Percentiles rank a stretch among this genome's conserved stretches.
Evolutionary conservation across 2,329 filamentous ascomycete species (phyloP).

Genomic region (Amylocarpus encephaloides): DNA sequence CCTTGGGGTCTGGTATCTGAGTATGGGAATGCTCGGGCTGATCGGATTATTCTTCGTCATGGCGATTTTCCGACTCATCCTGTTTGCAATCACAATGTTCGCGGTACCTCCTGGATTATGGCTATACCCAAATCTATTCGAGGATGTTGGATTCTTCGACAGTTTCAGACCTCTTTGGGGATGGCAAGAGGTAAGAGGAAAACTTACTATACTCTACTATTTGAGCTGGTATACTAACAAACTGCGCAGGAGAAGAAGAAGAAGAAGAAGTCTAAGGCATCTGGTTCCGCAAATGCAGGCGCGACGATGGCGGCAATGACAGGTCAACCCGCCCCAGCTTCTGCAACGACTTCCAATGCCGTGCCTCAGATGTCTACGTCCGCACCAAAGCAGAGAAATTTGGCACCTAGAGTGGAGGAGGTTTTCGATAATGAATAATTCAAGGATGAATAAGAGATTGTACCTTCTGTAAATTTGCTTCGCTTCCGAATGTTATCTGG

Average conservation of each 20-base stretch:
- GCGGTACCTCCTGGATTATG: slow-evolving; percentile 80
- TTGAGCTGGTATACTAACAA: slow-evolving; percentile 5
- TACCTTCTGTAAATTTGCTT: no score
- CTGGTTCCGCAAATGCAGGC: slow-evolving; percentile 28
- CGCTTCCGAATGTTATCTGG: no score
- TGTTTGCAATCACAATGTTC: slow-evolving; percentile 92
- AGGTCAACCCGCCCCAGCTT: slow-evolving; percentile 31
- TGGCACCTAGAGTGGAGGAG: slow-evolving; percentile 41
- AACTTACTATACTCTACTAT: not conserved
- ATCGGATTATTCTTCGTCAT: slow-evolving; percentile 94
- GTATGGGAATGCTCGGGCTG: slow-evolving; percentile 84
- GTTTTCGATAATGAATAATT: slow-evolving; percentile 31
- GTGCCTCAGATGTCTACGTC: slow-evolving; percentile 33
- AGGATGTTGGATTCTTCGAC: slow-evolving; percentile 97
- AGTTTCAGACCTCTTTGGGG: slow-evolving; percentile 95
- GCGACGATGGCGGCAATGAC: slow-evolving; percentile 28
- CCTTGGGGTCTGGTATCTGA: slow-evolving; percentile 94
- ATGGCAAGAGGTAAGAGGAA: slow-evolving; percentile 88
- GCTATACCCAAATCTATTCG: slow-evolving; percentile 96
- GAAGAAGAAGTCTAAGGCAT: slow-evolving; percentile 32
- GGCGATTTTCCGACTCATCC: slow-evolving; percentile 91
- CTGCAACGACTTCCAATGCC: slow-evolving; percentile 33
- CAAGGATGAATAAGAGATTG: no score
- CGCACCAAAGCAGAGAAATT: slow-evolving; percentile 33
- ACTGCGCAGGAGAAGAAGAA: slow-evolving; percentile 30